Percentiles rank a stretch among this genome's conserved stretches.
These are phyloP conservation scores for Tanacetum coccineum DNA, from an alignment of 129 eudicot genomes.

Conservation along the genomic window DNA sequence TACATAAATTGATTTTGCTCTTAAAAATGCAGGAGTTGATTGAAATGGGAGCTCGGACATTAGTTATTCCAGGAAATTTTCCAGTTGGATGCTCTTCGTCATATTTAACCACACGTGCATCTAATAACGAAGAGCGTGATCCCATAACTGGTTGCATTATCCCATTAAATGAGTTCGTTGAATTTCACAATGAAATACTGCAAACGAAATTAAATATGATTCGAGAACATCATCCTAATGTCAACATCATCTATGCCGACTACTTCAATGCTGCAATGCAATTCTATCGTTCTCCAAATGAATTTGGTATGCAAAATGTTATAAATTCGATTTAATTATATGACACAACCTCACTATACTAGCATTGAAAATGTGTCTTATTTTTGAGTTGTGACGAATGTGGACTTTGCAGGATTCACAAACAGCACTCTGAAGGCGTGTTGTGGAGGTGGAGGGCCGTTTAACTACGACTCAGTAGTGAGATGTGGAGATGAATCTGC, in stretches of 20 bases:
- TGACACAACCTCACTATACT: background rate
- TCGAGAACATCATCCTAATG: constrained; percentile 33
- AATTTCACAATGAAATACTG: constrained; percentile 33
- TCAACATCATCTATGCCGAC: constrained; percentile 36
- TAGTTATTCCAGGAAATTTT: background rate
- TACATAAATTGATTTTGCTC: background rate
- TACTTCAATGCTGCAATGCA: constrained; percentile 40
- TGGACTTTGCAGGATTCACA: constrained; percentile 31
- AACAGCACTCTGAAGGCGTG: constrained; percentile 34
- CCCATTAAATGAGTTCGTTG: constrained; percentile 25
- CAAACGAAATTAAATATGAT: constrained; percentile 18
- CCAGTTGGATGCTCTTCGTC: background rate
- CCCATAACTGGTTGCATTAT: constrained; percentile 36
- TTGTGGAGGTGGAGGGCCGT: constrained; percentile 48
- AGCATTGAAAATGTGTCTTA: background rate
- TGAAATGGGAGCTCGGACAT: background rate
- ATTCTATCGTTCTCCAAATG: constrained; percentile 27
- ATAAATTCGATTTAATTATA: background rate
- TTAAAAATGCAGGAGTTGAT: background rate
- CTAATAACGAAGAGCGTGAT: constrained; percentile 24
- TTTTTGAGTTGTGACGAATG: no score
- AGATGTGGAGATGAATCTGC: constrained; percentile 26
- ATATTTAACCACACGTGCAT: background rate
- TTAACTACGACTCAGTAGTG: constrained; percentile 21
- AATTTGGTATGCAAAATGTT: constrained; percentile 28